These are phyloP conservation scores for Galeopsis tetrahit DNA, from an alignment of 257 asterid genomes.

Conservation along the genomic window DNA sequence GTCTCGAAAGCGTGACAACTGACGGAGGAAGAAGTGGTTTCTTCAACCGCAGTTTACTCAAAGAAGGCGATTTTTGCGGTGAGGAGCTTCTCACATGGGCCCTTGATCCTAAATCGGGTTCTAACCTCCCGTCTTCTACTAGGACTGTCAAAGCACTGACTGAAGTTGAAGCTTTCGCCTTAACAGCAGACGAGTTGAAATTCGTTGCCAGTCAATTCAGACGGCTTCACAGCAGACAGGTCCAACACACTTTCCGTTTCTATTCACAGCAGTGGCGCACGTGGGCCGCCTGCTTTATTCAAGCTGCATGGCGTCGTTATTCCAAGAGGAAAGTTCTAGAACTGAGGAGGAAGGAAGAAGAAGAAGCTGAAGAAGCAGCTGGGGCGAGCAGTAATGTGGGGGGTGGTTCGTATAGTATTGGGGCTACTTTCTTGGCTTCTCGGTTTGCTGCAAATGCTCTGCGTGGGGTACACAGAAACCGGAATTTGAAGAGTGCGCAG, in stretches of 20 bases:
- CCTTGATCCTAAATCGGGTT: conserved; percentile 85
- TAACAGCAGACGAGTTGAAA: conserved; percentile 85
- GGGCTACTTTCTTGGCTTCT: conserved; percentile 85
- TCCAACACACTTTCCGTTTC: conserved; percentile 98
- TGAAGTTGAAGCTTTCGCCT: conserved; percentile 92
- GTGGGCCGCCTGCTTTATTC: conserved; percentile 97
- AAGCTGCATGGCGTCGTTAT: conserved; percentile 96
- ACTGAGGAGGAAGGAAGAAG: conserved; percentile 75
- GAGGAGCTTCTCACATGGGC: conserved; percentile 99
- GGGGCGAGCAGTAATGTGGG: conserved; percentile 46
- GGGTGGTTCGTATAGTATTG: conserved; percentile 69
- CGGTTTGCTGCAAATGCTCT: conserved; percentile 88
- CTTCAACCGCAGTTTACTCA: conserved; percentile 83
- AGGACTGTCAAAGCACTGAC: conserved; percentile 85
- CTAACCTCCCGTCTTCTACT: conserved; percentile 91
- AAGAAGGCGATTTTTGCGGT: conserved; percentile 94
- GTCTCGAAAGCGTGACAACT: conserved; percentile 93
- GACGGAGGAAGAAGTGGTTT: conserved; percentile 99
- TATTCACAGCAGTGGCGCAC: conserved; percentile 99
- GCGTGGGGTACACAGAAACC: conserved; percentile 85
- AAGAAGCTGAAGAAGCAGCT: conserved; percentile 58
- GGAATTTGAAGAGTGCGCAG: conserved; percentile 81
- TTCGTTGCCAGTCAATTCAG: conserved; percentile 96
- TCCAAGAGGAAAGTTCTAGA: conserved; percentile 79
- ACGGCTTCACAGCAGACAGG: conserved; percentile 95